phyloP scores from a whole-genome alignment of 176 grass and related monocot genomes.

The Dactylis glomerata region DNA sequence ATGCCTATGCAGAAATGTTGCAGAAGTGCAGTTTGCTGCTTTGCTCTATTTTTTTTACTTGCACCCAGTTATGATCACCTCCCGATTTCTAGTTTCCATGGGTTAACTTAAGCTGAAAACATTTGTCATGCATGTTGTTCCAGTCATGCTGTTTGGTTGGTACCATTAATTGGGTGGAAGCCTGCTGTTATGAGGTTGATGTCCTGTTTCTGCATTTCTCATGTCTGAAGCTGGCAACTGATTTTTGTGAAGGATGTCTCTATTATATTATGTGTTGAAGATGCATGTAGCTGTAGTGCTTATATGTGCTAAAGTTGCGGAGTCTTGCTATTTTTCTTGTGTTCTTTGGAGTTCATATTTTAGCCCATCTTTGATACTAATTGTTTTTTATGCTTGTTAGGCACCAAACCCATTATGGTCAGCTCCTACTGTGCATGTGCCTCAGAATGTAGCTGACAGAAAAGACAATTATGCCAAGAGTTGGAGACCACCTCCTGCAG shows the following conservation, averaged over 20 bases:
- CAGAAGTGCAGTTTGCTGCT: background rate
- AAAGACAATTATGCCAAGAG: conserved; percentile 64
- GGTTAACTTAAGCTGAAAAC: background rate
- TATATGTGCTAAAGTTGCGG: conserved; percentile 8
- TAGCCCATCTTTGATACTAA: background rate
- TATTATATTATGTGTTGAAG: background rate
- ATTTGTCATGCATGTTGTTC: background rate
- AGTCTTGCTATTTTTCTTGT: background rate
- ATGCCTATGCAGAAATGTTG: background rate
- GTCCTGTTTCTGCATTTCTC: background rate
- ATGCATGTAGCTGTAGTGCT: background rate
- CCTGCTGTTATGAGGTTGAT: conserved; percentile 17
- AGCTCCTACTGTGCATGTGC: conserved; percentile 41
- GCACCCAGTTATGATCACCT: background rate
- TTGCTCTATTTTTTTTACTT: background rate
- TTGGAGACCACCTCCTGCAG: conserved; percentile 61
- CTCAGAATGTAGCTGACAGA: conserved; percentile 58
- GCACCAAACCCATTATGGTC: conserved; percentile 55
- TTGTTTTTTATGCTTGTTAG: conserved; percentile 35
- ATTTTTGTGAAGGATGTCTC: background rate
- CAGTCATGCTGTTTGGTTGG: conserved; percentile 14
- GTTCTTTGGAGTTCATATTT: conserved; percentile 33
- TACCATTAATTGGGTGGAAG: conserved; percentile 21
- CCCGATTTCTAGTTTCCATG: background rate
- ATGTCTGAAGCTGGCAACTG: background rate